Evolutionary conservation across 768 basidiomycete species (phyloP), one percentile per base, ranked within the genome.

Genomic region (Podaxis sp.): DNA sequence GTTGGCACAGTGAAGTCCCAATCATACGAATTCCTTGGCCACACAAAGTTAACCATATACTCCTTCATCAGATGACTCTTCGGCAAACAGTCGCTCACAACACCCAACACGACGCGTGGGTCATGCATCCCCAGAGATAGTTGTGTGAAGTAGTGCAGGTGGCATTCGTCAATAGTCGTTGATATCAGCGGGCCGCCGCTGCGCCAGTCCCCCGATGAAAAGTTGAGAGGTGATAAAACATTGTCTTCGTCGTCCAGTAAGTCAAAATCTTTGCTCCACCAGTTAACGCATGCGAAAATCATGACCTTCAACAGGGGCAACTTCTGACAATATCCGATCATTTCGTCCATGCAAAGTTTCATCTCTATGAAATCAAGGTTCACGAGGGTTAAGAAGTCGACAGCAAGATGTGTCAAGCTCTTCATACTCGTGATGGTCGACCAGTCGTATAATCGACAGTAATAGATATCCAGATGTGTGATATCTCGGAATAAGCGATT

Each of bases 401-500:
- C 17, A 3, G 60, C 52, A 20, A 62, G 6, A 44, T 62, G 53
- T 24, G 52, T 55, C 41, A 62, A 22, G 15, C 24, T 54, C 24
- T 22, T 44, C 52, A 62, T 36, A 1, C 41, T n/a, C 12, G 30
- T 38, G n/a, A 62, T 40, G 1, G 60, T 46, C 7, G 60, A 55
- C 60, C 60, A 62, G 53, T 62, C 53, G 44, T 40, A 62, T 4
- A 11, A 8, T 22, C 30, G 44, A 22, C 30, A 48, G 41, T 55
- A 62, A 48, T 62, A 62, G 41, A 55, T 40, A n/a, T 62, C 60
- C 8, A 62, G 30, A 26, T 62, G 60, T 17, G 60, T 62, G 15
- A 62, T 28, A 44, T 55, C 54, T 13, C 60, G 52, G 30, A 62
- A 62, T 38, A 56, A 22, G 3, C 60, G 60, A 24, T 46, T 22